A percentile compares a stretch with the other conserved stretches of the same genome.
phyloP scores from a whole-genome alignment of 108 stramenopile genomes.

The Aurantiochytrium sp. region DNA sequence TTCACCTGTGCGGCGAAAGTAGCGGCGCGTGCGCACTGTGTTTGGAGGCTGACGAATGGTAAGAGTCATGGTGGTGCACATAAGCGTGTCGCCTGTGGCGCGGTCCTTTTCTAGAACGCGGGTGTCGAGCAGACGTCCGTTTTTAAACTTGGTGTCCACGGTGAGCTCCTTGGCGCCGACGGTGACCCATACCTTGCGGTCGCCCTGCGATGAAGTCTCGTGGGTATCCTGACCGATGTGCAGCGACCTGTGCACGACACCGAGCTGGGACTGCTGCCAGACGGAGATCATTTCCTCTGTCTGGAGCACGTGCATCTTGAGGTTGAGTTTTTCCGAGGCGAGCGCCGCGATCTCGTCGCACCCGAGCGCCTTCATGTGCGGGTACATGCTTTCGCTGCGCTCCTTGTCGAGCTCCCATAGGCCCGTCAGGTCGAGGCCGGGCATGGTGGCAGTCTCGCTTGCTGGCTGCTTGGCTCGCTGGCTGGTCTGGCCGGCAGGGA shows the following conservation, averaged over 20 bases:
- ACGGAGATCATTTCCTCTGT: not conserved
- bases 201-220: not conserved
- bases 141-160: conserved; percentile 17
- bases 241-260: not conserved
- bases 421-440: not conserved
- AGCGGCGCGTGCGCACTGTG: not conserved
- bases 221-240: conserved; percentile 6
- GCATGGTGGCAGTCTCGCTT: too few relatives aligned
- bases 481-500: too few relatives aligned
- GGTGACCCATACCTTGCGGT: not conserved
- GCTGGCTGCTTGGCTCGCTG: too few relatives aligned
- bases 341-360: conserved; percentile 19
- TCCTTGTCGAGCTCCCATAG: conserved; percentile 14
- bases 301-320: conserved; percentile 6
- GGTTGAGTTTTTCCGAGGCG: not conserved
- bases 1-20: not conserved
- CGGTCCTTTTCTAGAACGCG: not conserved
- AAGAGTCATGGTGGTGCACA: not conserved
- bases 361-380: conserved; percentile 16
- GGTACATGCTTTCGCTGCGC: conserved; percentile 13
- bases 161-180: not conserved
- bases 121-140: conserved; percentile 7
- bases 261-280: conserved; percentile 19
- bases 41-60: not conserved
- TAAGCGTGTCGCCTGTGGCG: not conserved